Conservation (phyloP, 176 grass and related monocot species). For the Bolboschoenus planiculmis region DNA sequence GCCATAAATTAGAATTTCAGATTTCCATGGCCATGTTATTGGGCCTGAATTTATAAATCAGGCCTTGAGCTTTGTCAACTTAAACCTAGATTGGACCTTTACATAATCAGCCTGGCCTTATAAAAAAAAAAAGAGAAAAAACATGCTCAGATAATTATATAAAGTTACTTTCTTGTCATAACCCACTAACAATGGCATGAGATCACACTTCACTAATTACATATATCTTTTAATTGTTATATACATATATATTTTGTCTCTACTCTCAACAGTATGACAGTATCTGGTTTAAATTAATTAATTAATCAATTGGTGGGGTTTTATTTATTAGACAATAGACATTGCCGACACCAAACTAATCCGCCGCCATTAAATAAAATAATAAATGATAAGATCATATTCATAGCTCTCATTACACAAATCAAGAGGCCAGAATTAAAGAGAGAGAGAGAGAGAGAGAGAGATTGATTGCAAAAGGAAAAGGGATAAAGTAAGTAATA, state of each 20-base stretch:
- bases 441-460: too few species aligned
- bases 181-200: not conserved
- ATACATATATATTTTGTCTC: not conserved
- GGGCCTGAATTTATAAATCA: not conserved
- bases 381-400: not conserved
- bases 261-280: too few species aligned
- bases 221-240: not conserved
- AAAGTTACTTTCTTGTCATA: not conserved
- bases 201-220: not conserved
- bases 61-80: too few species aligned
- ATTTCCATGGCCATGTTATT: not conserved
- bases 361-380: not conserved
- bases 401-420: not conserved
- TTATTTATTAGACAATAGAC: not conserved
- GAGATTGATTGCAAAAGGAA: not conserved
- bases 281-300: not conserved
- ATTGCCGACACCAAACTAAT: constrained; percentile 8
- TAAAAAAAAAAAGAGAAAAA: too few species aligned
- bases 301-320: too few species aligned
- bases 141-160: too few species aligned
- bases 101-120: not conserved
- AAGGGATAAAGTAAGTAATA: not conserved
- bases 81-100: not conserved
- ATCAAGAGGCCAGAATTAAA: not conserved
- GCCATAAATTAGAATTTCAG: not conserved